Evolutionary conservation across 2,329 filamentous ascomycete genomes (phyloP), one percentile per base, ranked within the genome.

Genomic region (Talaromyces amestolkiae): DNA sequence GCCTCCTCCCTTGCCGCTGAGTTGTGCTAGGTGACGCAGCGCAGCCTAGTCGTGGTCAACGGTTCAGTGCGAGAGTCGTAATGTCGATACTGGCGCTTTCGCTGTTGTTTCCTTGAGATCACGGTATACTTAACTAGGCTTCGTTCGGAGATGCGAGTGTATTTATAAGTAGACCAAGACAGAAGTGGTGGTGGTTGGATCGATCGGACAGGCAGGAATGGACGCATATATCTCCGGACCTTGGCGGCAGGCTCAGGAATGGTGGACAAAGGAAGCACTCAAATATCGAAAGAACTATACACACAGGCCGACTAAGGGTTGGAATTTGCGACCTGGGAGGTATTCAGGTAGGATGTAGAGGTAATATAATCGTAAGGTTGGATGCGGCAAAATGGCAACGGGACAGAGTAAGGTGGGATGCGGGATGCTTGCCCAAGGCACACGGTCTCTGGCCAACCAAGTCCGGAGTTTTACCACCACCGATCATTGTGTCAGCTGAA

Each of bases 351-450:
- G 31, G 31, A 54, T 22, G 31, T 54, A 35, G 17, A 6, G 51
- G 6, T 22, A 22, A 10, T 22, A 56, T 56, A 54, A 22, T 56
- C 6, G 31, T 39, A 37, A 56, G 33, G 51, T 56, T 56, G 51
- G 22, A 51, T 45, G 17, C 43, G 47, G 24, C 22, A 43, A 19
- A 17, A 17, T 54, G 47, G n/a, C 47, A 39, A 33, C 3, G 27
- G 35, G 33, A 58, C 47, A 9, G 53, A 37, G 64, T 58, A 66
- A 66, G 59, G 64, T 66, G 64, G 64, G 64, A 66, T 66, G 64
- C 61, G 64, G 64, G 64, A 66, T 63, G 53, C 41, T 66, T 61
- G 59, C 64, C 59, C 59, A 65, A 65, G 49, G 64, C 63, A 58
- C 58, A 56, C 43, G 17, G 10, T 35, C 53, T 33, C 51, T 61